phyloP scores from a whole-genome alignment of 106 monocot species.

The Apostasia shenzhenica region DNA sequence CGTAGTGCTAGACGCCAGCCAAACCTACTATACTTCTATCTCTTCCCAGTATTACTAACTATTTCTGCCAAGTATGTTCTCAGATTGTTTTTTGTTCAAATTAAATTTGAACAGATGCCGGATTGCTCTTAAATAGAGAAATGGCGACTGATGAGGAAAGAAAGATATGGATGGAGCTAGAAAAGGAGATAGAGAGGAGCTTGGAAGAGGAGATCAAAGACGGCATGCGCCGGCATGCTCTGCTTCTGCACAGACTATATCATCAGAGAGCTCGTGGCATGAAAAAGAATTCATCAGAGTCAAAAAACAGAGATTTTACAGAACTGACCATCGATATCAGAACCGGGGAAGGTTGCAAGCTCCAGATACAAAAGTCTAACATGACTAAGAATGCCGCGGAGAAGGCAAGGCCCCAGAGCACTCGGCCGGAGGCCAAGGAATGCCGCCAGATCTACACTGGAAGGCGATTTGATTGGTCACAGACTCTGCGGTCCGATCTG shows the following conservation, averaged over 20 bases:
- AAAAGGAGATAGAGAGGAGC: constrained; percentile 23
- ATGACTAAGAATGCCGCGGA: background rate
- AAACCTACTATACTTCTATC: background rate
- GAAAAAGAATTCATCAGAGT: background rate
- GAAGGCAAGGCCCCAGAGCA: background rate
- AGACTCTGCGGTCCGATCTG: background rate
- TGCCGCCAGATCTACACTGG: background rate
- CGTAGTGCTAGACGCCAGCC: background rate
- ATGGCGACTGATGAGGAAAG: constrained; percentile 14
- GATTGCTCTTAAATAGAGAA: no score
- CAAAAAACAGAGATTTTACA: background rate
- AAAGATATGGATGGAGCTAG: constrained; percentile 25
- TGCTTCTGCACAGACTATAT: constrained; percentile 20
- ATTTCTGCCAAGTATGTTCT: no score
- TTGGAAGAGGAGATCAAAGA: constrained; percentile 46
- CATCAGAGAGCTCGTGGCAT: constrained; percentile 6
- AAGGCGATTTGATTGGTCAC: background rate
- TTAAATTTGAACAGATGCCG: background rate
- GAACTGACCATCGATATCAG: background rate
- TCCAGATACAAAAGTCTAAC: background rate
- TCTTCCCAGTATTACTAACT: no score
- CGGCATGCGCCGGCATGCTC: constrained; percentile 13
- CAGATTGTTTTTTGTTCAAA: no score
- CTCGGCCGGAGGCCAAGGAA: background rate
- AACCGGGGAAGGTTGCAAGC: background rate